Evolutionary conservation across 805 yeast species (phyloP), one percentile per base, ranked within the genome.

Genomic region (Cyberlindnera mrakii): DNA sequence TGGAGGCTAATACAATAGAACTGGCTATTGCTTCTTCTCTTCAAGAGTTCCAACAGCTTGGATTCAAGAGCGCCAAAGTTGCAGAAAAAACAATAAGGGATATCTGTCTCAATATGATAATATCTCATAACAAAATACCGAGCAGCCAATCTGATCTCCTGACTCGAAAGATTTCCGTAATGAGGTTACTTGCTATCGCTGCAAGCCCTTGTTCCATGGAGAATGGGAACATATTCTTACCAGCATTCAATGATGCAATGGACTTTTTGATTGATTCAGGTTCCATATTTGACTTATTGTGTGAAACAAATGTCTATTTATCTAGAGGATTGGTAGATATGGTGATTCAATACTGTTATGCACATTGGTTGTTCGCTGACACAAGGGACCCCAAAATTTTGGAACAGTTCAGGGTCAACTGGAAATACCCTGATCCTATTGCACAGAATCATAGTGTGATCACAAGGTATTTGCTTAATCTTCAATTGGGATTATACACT

Each of bases 331-430:
- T 74, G 17, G 37, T 71, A 11, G 79, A 74, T 29, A 53, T 68
- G 53, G 46, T 74, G 3, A 51, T 74, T 15, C 65, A 62, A 38
- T 75, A 72, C 47, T 70, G 75, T 42, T 69, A 71, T 57, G 58
- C 65, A 9, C 75, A 73, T 45, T 74, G 75, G 76, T 53, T 54
- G 18, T 70, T 58, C 44, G 42, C 47, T 6, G 36, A 39, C 5
- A 34, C 35, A 8, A 46, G 57, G 8, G 54, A 59, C 19, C 30
- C 51, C 2, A 19, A 39, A 1, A 45, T 46, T 9, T 41, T 64
- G 8, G 45, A 45, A 6, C 52, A 49, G 34, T 67, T 67, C 40
- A 39, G 48, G 16, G 37, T 48, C 11, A 48, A 45, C 4, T 71
- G 75, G 73, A 54, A 58, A 6, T 40, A 63, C 11, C 39, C 44